phyloP scores from a whole-genome alignment of 192 early-diverging fungal species.

The Coemansia sp. region DNA sequence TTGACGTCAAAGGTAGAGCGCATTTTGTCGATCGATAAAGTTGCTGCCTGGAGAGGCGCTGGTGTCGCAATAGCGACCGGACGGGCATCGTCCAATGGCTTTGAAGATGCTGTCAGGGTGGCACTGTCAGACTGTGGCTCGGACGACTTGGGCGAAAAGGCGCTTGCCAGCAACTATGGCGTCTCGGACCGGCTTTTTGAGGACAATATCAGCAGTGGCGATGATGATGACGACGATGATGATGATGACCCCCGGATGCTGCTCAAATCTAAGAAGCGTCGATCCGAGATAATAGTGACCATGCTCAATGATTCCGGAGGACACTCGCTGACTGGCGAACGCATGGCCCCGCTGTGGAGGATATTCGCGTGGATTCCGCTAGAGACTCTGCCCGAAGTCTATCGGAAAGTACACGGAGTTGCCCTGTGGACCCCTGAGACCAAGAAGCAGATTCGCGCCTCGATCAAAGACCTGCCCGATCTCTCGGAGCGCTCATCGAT shows the following conservation, averaged over 20 bases:
- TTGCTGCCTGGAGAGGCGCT: conserved; percentile 16
- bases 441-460: conserved; percentile 5
- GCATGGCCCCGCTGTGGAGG: conserved; percentile 26
- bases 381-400: conserved; percentile 15
- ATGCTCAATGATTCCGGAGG: conserved; percentile 13
- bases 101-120: not conserved
- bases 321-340: conserved; percentile 8
- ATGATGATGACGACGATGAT: conserved; percentile 20
- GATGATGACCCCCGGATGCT: not conserved
- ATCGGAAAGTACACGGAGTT: not conserved
- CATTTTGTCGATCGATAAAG: conserved; percentile 22
- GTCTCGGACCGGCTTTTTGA: not conserved
- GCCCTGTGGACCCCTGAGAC: conserved; percentile 14
- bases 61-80: not conserved
- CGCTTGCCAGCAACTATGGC: not conserved
- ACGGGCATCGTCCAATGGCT: not conserved
- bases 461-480: conserved; percentile 1
- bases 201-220: not conserved
- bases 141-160: not conserved
- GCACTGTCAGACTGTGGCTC: not conserved
- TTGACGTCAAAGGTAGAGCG: not conserved
- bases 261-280: conserved; percentile 12
- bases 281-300: not conserved
- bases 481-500: conserved; percentile 9
- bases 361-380: conserved; percentile 34